phyloP scores from a whole-genome alignment of 345 rosid species.

The Erodium maritimum region DNA sequence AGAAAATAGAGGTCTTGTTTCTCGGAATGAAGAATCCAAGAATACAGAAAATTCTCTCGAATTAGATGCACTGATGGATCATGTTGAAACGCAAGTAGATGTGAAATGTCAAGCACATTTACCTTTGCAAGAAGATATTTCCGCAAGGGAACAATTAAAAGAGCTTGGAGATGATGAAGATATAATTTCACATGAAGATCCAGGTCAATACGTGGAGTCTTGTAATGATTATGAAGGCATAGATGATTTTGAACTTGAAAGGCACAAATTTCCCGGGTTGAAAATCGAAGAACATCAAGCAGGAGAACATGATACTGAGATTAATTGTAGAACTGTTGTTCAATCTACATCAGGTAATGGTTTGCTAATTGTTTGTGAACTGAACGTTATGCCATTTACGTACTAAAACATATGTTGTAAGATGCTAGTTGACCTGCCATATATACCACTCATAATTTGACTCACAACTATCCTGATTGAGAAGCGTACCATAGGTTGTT shows the following conservation, averaged over 20 bases:
- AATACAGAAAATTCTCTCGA: slow-evolving; percentile 11
- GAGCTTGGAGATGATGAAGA: slow-evolving; percentile 13
- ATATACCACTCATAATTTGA: background rate
- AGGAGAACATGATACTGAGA: slow-evolving; percentile 27
- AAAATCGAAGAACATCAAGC: slow-evolving; percentile 15
- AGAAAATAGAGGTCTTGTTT: slow-evolving; percentile 4
- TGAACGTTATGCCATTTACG: background rate
- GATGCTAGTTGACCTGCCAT: background rate
- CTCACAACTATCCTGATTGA: background rate
- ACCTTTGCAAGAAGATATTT: slow-evolving; percentile 14
- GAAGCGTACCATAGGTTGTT: background rate
- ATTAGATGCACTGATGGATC: slow-evolving; percentile 12
- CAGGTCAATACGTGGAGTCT: slow-evolving; percentile 1
- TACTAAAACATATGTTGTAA: slow-evolving; percentile 1
- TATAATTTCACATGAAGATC: background rate
- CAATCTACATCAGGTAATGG: slow-evolving; percentile 20
- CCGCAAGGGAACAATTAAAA: slow-evolving; percentile 18
- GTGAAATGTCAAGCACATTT: slow-evolving; percentile 12
- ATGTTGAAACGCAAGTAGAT: slow-evolving; percentile 11
- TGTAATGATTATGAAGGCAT: background rate
- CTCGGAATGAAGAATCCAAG: slow-evolving; percentile 12
- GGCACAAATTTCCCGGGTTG: background rate
- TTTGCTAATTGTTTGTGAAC: background rate
- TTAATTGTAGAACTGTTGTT: slow-evolving; percentile 12
- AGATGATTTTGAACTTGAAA: background rate